Evolutionary conservation across 2,329 filamentous ascomycete genomes (phyloP), one percentile per base, ranked within the genome.

Genomic region (Fusarium guadeloupense): DNA sequence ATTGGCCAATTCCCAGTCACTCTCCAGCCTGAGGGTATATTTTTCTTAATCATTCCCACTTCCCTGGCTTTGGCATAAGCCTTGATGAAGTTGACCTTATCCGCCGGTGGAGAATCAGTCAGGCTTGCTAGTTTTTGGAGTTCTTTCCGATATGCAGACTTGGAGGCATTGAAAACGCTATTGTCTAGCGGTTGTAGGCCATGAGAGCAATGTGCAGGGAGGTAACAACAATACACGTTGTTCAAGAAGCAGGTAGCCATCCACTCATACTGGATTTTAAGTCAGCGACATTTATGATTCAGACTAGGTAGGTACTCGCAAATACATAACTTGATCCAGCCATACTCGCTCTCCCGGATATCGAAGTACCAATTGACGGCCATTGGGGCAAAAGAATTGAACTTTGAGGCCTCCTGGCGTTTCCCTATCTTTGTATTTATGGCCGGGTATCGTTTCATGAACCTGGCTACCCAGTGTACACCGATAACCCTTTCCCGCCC

Each of bases 1-100:
- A 59, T 51, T 26, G 55, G 55, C 50, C 44, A 59, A 37, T 54
- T 59, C 6, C 55, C 34, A 46, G 45, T 54, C 10, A 50, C 44
- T 26, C 55, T 54, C 55, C 50, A 59, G 25, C 49, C 44, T 4
- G 55, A 50, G 20, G 54, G 40, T 46, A 59, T 54, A 19, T 54
- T 59, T 35, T 48, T 43, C 31, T 35, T 38, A 4, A 45, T 51
- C 45, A 59, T 59, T 34, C 45, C 35, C 12, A 55, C 51, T 44
- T 17, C 14, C 13, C 41, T 30, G 19, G 51, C 45, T 19, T 51
- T 59, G 35, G 51, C 51, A 14, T 55, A 59, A 25, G 56, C 56
- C 53, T 23, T 45, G 20, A 50, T 56, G 34, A 56, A 56, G 16
- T 56, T 56, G 34, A 51, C 45, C 46, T 56, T 54, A 20, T 53